These are phyloP conservation scores for Fusarium sp. DNA, from an alignment of 2,329 filamentous ascomycete genomes.

Conservation along the genomic window DNA sequence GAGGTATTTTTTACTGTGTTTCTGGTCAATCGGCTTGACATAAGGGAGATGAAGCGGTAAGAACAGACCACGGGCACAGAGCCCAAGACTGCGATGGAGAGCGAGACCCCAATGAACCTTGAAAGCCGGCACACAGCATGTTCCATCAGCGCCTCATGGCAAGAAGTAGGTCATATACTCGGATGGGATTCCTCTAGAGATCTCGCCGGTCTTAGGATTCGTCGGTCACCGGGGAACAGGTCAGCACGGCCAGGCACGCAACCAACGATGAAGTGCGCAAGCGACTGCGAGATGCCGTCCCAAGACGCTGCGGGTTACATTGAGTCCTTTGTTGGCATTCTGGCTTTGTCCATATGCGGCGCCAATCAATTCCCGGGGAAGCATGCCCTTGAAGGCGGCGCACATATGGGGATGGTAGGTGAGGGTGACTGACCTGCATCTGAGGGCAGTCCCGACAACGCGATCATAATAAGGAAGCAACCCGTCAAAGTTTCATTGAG, in stretches of 20 bases:
- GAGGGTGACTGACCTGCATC: neutral
- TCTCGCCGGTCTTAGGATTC: neutral
- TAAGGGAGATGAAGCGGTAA: neutral
- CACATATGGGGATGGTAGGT: neutral
- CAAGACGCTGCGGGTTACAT: neutral
- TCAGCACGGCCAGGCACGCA: neutral
- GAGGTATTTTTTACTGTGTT: neutral
- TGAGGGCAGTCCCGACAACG: neutral
- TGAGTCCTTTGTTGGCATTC: neutral
- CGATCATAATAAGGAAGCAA: neutral
- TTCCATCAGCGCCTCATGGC: neutral
- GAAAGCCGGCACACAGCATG: neutral
- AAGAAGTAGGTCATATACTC: neutral
- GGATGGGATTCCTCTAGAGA: neutral
- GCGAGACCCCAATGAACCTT: neutral
- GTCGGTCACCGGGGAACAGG: neutral
- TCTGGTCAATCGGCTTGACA: neutral
- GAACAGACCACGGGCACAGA: neutral
- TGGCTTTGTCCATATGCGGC: neutral
- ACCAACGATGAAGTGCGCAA: neutral
- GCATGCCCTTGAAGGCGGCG: neutral
- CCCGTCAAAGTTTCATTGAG: too few species aligned
- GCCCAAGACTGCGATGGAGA: neutral
- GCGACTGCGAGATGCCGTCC: neutral
- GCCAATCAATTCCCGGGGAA: neutral